Conservation (phyloP, 495 filamentous ascomycete genomes). For the Rhizodiscina lignyota region DNA sequence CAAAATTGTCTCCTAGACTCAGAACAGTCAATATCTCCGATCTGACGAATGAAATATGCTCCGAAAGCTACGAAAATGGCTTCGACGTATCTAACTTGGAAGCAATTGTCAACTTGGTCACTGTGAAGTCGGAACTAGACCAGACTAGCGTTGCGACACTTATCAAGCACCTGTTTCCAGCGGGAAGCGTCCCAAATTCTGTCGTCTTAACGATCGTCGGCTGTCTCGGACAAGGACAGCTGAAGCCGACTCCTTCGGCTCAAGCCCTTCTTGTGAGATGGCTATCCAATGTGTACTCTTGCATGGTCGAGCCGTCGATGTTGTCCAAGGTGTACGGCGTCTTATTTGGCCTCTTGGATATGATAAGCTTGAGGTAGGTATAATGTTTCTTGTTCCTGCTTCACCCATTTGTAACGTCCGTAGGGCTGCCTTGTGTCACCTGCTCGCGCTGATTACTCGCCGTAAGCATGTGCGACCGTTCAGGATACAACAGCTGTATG, state of each 20-base stretch:
- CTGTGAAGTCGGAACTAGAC: conserved; percentile 50
- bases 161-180: conserved; percentile 61
- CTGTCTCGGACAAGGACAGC: conserved; percentile 59
- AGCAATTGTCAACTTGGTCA: conserved; percentile 49
- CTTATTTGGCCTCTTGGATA: conserved; percentile 72
- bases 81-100: conserved; percentile 48
- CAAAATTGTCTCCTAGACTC: conserved; percentile 11
- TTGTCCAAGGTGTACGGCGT: conserved; percentile 60
- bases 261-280: conserved; percentile 60
- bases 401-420: conserved; percentile 9
- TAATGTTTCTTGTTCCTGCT: background rate
- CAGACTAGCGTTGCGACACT: conserved; percentile 51
- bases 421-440: conserved; percentile 53
- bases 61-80: conserved; percentile 46
- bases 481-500: conserved; percentile 67
- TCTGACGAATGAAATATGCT: conserved; percentile 29
- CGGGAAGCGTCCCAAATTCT: conserved; percentile 40
- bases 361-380: conserved; percentile 49
- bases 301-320: conserved; percentile 45
- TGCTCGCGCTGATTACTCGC: conserved; percentile 68
- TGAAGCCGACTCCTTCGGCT: conserved; percentile 55
- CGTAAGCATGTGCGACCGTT: conserved; percentile 81
- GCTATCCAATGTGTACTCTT: conserved; percentile 63
- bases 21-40: conserved; percentile 11
- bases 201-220: conserved; percentile 52